Percentiles rank a stretch among this genome's conserved stretches.
phyloP scores from a whole-genome alignment of 495 filamentous ascomycete genomes.

The Hypoxylon intermedium region DNA sequence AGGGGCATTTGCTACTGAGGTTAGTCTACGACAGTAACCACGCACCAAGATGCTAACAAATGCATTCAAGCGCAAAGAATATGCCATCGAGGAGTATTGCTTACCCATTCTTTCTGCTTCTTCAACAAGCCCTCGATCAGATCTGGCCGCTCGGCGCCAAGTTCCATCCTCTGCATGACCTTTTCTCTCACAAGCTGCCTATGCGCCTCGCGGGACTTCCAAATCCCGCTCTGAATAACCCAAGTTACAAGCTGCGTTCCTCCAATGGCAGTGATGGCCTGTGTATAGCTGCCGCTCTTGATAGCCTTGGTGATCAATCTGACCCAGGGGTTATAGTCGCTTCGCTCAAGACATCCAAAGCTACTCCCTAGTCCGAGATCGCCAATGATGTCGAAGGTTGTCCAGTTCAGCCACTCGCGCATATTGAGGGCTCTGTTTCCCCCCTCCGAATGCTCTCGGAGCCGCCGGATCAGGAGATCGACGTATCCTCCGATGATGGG shows the following conservation, averaged over 20 bases:
- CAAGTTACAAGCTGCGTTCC: too few relatives aligned
- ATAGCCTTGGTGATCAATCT: neutral
- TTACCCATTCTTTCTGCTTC: conserved; percentile 45
- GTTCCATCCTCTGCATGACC: conserved; percentile 16
- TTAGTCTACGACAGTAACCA: too few relatives aligned
- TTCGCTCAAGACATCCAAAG: conserved; percentile 56
- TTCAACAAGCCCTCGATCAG: conserved; percentile 52
- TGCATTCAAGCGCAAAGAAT: too few relatives aligned
- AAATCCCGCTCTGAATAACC: too few relatives aligned
- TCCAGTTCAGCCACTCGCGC: conserved; percentile 61
- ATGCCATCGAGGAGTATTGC: neutral
- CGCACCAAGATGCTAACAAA: too few relatives aligned
- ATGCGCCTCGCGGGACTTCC: too few relatives aligned
- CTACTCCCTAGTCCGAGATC: conserved; percentile 60
- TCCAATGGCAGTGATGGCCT: too few relatives aligned
- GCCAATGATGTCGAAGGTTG: conserved; percentile 67
- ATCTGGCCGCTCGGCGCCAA: conserved; percentile 40
- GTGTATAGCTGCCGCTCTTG: too few relatives aligned
- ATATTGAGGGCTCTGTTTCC: conserved; percentile 40
- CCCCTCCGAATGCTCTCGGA: conserved; percentile 28
- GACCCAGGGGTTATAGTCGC: conserved; percentile 45
- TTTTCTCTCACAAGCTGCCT: too few relatives aligned
- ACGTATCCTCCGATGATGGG: conserved; percentile 48
- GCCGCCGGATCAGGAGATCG: conserved; percentile 51
- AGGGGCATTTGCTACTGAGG: too few relatives aligned